Base-by-base conservation (phyloP, 2,329 filamentous ascomycete species). In the Emergomyces orientalis region DNA sequence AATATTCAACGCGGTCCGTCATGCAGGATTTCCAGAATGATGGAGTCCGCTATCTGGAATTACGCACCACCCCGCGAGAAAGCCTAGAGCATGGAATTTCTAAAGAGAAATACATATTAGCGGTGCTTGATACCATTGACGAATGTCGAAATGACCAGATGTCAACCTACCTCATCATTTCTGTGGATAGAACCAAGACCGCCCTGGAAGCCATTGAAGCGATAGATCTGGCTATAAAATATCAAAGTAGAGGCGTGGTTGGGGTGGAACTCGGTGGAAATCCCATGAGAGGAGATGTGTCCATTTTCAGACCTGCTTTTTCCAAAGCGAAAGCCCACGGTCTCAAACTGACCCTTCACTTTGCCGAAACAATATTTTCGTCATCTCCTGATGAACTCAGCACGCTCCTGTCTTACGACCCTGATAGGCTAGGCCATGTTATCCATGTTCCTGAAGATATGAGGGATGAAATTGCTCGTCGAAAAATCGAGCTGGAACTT, bases 221-320 rank as follows among this genome's bases (percentile, higher is more conserved):
- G 3, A 80, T 92, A 30, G 76, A 81, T 22, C 80, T 94, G 1
- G 88, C 88, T 1, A 72, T 82, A 56, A 76, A 77, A 63, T 83
- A 86, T 71, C 75, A 74, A 17, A 66, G 69, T 45, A 71, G 74
- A 4, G 84, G 85, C 22, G 83, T 93, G 4, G 87, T 93, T 0
- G 90, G 86, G 17, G 74, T 94, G 27, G 90, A 94, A 70, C 82
- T 94, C 25, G 93, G 89, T 73, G 90, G 90, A 22, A 86, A 95
- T 70, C 90, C 89, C 1, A 77, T 81, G 0, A 80, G 79, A 65
- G 86, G 86, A 11, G 81, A 86, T 59, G 78, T 92, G 25, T 75
- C 79, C 19, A 74, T 83, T 7, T 88, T 90, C 71, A 76, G 78
- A 1, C 75, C 80, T 0, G 81, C 85, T 0, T 88, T 94, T 67